Evolutionary conservation across 257 asterid genomes (phyloP).

Genomic region (Solanum chmielewskii): DNA sequence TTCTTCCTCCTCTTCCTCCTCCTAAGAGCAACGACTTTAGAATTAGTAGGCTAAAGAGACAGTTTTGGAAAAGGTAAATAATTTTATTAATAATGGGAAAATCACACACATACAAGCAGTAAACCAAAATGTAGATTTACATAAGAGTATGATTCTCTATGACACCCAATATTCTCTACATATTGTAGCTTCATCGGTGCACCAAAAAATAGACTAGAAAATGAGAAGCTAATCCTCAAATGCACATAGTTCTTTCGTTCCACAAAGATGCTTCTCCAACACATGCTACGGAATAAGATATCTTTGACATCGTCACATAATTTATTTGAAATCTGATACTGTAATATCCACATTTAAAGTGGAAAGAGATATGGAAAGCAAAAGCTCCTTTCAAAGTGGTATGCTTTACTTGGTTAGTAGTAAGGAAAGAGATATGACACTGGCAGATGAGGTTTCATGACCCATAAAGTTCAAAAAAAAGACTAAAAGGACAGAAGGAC

Average conservation of each 20-base stretch:
- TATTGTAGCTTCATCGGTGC: not conserved
- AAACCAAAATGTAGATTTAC: not conserved
- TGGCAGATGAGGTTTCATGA: not conserved
- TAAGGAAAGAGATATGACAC: not conserved
- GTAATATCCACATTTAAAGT: not conserved
- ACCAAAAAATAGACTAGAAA: not conserved
- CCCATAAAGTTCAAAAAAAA: not conserved
- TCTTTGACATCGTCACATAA: not conserved
- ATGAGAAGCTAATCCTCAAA: not conserved
- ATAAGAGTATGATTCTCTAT: not conserved
- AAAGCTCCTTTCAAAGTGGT: not conserved
- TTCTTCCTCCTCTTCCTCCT: constrained; percentile 91
- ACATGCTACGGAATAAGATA: not conserved
- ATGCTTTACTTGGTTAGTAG: not conserved
- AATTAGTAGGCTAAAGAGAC: not conserved
- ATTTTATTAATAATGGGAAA: not conserved
- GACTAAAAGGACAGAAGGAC: not conserved
- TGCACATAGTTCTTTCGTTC: not conserved
- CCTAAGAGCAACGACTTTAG: constrained; percentile 37
- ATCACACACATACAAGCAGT: not conserved
- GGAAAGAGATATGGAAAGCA: not conserved
- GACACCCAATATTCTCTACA: not conserved
- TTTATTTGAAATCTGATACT: not conserved
- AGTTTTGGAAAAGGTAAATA: not conserved
- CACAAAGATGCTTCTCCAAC: not conserved